These are phyloP conservation scores for Teratosphaeria pseudoeucalypti DNA, from an alignment of 2,329 filamentous ascomycete species.

Conservation along the genomic window DNA sequence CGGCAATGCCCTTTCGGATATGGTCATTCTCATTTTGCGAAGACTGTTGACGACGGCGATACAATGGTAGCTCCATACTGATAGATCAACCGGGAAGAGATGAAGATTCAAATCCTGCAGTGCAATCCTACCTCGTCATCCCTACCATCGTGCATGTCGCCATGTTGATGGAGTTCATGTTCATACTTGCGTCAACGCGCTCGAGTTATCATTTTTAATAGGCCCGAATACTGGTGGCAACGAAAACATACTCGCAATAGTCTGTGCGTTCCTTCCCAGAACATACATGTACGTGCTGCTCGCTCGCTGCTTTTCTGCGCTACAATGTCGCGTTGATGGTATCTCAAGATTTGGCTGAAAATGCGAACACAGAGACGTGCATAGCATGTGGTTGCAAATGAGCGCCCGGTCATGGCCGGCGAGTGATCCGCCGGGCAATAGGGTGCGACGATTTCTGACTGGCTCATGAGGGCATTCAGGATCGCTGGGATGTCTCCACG, in stretches of 20 bases:
- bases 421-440: too few species aligned
- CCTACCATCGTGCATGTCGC: neutral
- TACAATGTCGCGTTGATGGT: too few species aligned
- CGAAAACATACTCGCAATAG: neutral
- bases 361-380: neutral
- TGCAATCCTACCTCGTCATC: neutral
- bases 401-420: too few species aligned
- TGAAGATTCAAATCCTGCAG: neutral
- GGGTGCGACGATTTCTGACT: too few species aligned
- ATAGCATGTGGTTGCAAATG: too few species aligned
- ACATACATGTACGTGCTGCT: too few species aligned
- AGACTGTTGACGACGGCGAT: neutral
- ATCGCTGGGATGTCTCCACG: too few species aligned
- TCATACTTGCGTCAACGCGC: neutral
- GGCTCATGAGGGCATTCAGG: too few species aligned
- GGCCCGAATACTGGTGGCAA: neutral
- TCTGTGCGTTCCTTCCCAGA: too few species aligned
- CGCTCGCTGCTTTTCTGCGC: too few species aligned
- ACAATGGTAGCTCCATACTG: neutral
- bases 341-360: too few species aligned
- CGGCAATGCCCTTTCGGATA: neutral
- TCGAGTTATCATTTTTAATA: neutral
- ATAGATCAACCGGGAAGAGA: neutral
- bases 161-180: neutral
- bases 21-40: neutral